These are phyloP conservation scores for Pholiota conissans DNA, from an alignment of 768 basidiomycete genomes.

Conservation along the genomic window DNA sequence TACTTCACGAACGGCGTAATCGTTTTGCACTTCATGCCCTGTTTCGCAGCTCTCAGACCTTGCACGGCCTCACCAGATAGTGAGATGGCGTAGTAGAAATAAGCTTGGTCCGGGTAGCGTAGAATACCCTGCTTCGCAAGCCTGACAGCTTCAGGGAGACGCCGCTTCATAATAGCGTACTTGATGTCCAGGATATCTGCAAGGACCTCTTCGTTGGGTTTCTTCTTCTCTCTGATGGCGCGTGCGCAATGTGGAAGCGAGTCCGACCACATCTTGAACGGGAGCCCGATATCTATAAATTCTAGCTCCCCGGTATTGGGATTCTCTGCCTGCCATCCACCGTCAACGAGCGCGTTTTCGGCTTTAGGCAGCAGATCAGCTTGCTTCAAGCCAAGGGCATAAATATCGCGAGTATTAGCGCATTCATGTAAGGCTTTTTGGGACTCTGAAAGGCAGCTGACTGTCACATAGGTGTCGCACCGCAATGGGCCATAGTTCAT, in stretches of 20 bases:
- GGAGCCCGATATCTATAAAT: slow-evolving; percentile 47
- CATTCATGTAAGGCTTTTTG: slow-evolving; percentile 54
- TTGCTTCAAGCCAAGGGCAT: slow-evolving; percentile 49
- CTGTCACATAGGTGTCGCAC: slow-evolving; percentile 48
- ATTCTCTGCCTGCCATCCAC: slow-evolving; percentile 48
- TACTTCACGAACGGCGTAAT: slow-evolving; percentile 56
- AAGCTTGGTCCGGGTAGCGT: slow-evolving; percentile 59
- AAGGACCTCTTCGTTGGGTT: slow-evolving; percentile 42
- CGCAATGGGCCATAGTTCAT: slow-evolving; percentile 46
- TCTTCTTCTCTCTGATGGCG: slow-evolving; percentile 48
- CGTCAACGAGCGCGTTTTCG: slow-evolving; percentile 62
- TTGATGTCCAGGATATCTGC: slow-evolving; percentile 72
- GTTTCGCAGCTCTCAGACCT: slow-evolving; percentile 64
- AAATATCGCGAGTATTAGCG: slow-evolving; percentile 48
- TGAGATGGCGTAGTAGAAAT: slow-evolving; percentile 64
- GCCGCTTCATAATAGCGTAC: slow-evolving; percentile 47
- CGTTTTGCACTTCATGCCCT: slow-evolving; percentile 58
- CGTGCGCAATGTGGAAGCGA: slow-evolving; percentile 59
- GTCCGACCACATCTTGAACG: slow-evolving; percentile 61
- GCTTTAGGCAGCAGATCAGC: slow-evolving; percentile 52
- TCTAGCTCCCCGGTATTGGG: slow-evolving; percentile 41
- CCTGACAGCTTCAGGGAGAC: slow-evolving; percentile 46
- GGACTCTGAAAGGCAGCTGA: slow-evolving; percentile 41
- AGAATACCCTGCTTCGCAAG: slow-evolving; percentile 47
- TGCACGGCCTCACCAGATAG: slow-evolving; percentile 45